Conservation (phyloP, 2,329 filamentous ascomycete genomes). For the Orbilia blumenaviensis region DNA sequence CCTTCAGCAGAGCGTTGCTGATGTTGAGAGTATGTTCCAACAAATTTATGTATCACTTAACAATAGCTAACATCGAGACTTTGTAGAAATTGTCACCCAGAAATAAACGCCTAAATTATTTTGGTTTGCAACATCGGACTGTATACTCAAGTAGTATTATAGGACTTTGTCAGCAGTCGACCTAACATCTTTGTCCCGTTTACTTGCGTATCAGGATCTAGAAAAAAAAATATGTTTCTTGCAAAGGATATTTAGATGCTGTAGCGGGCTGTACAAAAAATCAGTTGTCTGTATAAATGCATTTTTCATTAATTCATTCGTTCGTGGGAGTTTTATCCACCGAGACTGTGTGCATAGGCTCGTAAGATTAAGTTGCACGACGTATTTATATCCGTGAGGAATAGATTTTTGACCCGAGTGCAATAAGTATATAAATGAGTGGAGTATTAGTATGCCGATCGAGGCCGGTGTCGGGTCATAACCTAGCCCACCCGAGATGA, state of each 20-base stretch:
- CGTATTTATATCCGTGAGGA: too few relatives aligned
- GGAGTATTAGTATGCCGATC: too few relatives aligned
- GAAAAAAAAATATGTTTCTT: conserved; percentile 22
- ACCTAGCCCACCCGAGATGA: too few relatives aligned
- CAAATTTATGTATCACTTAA: neutral
- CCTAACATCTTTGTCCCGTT: neutral
- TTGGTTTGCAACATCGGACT: neutral
- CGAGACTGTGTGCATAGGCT: too few relatives aligned
- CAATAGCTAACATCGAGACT: neutral
- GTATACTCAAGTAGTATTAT: neutral
- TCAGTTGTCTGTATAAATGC: conserved; percentile 52
- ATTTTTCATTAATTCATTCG: conserved; percentile 11
- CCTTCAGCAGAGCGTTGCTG: conserved; percentile 91
- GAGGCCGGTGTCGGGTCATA: too few relatives aligned
- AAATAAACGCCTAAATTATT: conserved; percentile 23
- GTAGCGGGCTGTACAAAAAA: conserved; percentile 52
- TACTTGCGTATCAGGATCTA: conserved; percentile 27
- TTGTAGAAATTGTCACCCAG: conserved; percentile 49
- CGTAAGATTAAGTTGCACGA: too few relatives aligned
- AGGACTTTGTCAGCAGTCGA: neutral
- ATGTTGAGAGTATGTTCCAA: conserved; percentile 73
- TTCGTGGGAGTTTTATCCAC: too few relatives aligned
- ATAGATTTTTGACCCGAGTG: too few relatives aligned
- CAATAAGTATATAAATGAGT: too few relatives aligned
- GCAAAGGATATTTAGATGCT: conserved; percentile 41